Conservation (phyloP, 495 filamentous ascomycete species). For the Penicillium arizonense region DNA sequence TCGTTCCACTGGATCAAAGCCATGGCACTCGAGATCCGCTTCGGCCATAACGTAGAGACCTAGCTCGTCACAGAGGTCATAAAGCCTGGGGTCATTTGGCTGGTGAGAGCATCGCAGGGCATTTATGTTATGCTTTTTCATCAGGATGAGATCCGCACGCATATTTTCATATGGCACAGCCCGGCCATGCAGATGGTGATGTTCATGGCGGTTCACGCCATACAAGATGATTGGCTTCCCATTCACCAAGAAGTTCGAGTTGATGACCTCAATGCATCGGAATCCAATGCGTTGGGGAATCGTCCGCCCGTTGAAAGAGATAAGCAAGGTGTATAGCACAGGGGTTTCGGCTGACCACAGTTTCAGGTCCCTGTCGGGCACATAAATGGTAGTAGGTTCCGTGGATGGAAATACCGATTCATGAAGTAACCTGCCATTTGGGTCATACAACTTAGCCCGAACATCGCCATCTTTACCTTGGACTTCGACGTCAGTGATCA, state of each 20-base stretch:
- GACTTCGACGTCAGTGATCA: conserved; percentile 47
- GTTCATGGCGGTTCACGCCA: conserved; percentile 66
- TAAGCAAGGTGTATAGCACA: conserved; percentile 50
- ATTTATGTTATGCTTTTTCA: conserved; percentile 68
- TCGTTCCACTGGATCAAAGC: conserved; percentile 50
- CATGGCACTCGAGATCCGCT: conserved; percentile 68
- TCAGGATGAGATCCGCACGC: conserved; percentile 55
- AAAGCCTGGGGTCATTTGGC: conserved; percentile 55
- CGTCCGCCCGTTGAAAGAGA: conserved; percentile 22
- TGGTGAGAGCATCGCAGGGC: conserved; percentile 62
- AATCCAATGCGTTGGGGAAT: conserved; percentile 55
- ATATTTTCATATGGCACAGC: conserved; percentile 58
- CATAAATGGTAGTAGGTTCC: not conserved
- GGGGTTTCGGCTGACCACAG: conserved; percentile 59
- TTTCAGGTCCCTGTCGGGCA: conserved; percentile 30
- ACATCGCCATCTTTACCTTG: conserved; percentile 20
- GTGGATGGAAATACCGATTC: conserved; percentile 6
- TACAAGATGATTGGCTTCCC: conserved; percentile 53
- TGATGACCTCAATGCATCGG: conserved; percentile 54
- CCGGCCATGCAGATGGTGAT: conserved; percentile 57
- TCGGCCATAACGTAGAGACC: conserved; percentile 72
- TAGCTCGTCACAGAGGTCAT: conserved; percentile 62
- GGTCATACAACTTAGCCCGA: conserved; percentile 12
- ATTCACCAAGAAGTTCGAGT: conserved; percentile 58
- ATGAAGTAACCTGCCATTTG: conserved; percentile 1